Evolutionary conservation across 176 grass and related monocot genomes (phyloP).

Genomic region (Thalia dealbata): DNA sequence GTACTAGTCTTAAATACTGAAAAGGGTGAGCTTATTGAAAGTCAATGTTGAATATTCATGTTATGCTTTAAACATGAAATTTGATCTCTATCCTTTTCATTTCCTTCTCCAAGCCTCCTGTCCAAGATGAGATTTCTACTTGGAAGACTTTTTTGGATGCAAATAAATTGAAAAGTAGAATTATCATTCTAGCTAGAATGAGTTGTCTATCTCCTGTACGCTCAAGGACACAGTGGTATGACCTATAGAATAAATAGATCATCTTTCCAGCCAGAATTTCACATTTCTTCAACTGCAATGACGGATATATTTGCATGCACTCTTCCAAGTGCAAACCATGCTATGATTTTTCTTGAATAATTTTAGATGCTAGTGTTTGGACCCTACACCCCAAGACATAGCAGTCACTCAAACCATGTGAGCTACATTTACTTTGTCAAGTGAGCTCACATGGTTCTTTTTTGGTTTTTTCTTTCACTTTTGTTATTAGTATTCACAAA

Average conservation of each 20-base stretch:
- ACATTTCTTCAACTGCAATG: background rate
- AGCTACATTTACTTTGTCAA: too few species aligned
- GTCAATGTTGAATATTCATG: background rate
- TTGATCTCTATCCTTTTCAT: background rate
- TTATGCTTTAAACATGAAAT: background rate
- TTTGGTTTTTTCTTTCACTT: too few species aligned
- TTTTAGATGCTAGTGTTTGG: too few species aligned
- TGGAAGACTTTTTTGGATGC: too few species aligned
- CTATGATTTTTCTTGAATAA: background rate
- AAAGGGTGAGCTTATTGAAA: background rate
- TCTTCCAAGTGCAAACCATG: background rate
- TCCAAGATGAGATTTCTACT: background rate
- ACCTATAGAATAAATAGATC: too few species aligned
- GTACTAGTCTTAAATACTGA: background rate
- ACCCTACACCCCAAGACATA: too few species aligned
- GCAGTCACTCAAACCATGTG: too few species aligned
- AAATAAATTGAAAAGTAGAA: too few species aligned
- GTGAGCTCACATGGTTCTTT: too few species aligned
- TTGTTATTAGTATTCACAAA: too few species aligned
- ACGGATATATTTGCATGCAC: background rate
- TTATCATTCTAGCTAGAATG: background rate
- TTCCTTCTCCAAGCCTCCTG: background rate
- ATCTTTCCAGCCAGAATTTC: background rate
- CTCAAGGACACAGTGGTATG: too few species aligned
- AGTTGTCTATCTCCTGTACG: too few species aligned